Percentiles rank a stretch among this genome's conserved stretches.
phyloP scores from a whole-genome alignment of 1,284 basidiomycete genomes.

The Pseudozyma flocculosa region DNA sequence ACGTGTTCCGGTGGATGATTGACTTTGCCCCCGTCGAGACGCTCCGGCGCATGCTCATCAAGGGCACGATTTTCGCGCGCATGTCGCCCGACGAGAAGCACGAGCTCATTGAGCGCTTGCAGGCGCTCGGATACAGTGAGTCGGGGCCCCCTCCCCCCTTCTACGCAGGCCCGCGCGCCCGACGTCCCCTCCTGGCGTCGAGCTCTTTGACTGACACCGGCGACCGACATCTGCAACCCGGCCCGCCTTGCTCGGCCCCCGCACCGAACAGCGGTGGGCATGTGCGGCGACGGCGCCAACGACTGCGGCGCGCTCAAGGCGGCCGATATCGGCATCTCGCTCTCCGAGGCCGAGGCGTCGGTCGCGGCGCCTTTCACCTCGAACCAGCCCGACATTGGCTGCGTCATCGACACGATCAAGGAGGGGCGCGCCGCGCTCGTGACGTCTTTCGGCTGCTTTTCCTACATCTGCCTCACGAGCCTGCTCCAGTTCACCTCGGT shows the following conservation, averaged over 20 bases:
- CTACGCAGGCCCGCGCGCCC: neutral
- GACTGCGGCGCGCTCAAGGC: conserved; percentile 98
- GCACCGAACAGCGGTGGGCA: conserved; percentile 68
- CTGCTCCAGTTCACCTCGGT: conserved; percentile 68
- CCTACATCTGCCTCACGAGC: conserved; percentile 71
- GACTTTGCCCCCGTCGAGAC: conserved; percentile 86
- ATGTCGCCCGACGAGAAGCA: conserved; percentile 99
- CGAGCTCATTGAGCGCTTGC: conserved; percentile 92
- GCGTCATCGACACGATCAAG: conserved; percentile 92
- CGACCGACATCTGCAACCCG: too few relatives aligned
- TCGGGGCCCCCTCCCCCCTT: neutral
- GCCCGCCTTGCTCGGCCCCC: too few relatives aligned
- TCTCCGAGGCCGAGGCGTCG: conserved; percentile 96
- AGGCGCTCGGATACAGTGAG: conserved; percentile 78
- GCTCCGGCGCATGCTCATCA: conserved; percentile 74
- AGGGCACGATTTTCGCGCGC: conserved; percentile 92
- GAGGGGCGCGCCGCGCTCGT: conserved; percentile 86
- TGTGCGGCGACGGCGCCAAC: conserved; percentile 99
- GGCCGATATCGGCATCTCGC: conserved; percentile 92
- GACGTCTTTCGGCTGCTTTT: conserved; percentile 98
- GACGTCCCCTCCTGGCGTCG: too few relatives aligned
- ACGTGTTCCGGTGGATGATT: conserved; percentile 98
- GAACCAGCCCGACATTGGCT: conserved; percentile 88
- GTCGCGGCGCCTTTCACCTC: conserved; percentile 99
- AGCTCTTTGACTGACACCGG: too few relatives aligned